A percentile compares a stretch with the other conserved stretches of the same genome.
Conservation (phyloP, 345 rosid species). For the Populus alba region DNA sequence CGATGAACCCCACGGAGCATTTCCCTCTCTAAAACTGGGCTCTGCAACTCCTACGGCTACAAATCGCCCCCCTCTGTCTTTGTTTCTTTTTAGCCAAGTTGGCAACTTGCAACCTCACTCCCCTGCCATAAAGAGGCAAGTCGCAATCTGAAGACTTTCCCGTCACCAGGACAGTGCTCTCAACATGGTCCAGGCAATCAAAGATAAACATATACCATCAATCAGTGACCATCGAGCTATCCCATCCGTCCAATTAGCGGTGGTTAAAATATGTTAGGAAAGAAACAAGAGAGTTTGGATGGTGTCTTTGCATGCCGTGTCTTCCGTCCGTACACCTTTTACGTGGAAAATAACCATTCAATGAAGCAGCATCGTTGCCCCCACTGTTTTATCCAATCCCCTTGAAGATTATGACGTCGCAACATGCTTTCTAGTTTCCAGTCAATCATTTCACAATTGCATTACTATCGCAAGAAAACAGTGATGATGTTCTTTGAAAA, state of each 20-base stretch:
- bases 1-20: not conserved
- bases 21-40: not conserved
- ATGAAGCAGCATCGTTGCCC: not conserved
- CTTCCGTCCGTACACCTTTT: no score
- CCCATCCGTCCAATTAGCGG: not conserved
- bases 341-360: not conserved
- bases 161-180: not conserved
- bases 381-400: not conserved
- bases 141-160: not conserved
- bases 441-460: not conserved
- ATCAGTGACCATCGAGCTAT: not conserved
- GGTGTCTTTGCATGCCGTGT: not conserved
- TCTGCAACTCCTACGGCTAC: not conserved
- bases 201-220: not conserved
- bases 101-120: constrained; percentile 12
- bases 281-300: not conserved
- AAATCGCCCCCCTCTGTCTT: not conserved
- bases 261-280: not conserved
- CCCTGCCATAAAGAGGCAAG: not conserved
- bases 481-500: not conserved
- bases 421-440: not conserved
- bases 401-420: not conserved
- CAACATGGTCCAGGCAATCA: not conserved
- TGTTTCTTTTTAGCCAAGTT: constrained; percentile 6
- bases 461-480: not conserved